A percentile compares a stretch with the other conserved stretches of the same genome.
These are phyloP conservation scores for Coemansia sp. DNA, from an alignment of 192 early-diverging fungal species.

Conservation along the genomic window DNA sequence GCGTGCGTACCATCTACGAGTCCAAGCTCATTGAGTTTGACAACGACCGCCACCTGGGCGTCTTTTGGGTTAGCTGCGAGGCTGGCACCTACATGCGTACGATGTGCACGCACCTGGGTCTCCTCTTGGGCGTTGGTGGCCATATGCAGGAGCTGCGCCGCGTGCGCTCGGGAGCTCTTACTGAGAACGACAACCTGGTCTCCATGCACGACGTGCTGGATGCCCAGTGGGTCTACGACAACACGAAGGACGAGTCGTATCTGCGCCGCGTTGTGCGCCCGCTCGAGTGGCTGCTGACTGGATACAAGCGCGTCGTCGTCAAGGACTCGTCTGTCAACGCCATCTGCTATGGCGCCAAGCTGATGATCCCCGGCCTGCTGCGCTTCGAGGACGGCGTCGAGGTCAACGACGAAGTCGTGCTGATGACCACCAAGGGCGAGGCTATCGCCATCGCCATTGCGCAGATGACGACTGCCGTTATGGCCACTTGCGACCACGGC, in stretches of 20 bases:
- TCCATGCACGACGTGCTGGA: slow-evolving; percentile 99
- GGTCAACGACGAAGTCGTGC: slow-evolving; percentile 94
- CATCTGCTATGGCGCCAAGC: slow-evolving; percentile 99
- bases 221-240: slow-evolving; percentile 98
- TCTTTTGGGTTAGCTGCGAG: slow-evolving; percentile 99
- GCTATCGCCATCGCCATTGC: slow-evolving; percentile 98
- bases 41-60: slow-evolving; percentile 93
- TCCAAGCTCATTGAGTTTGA: slow-evolving; percentile 96
- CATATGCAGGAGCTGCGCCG: slow-evolving; percentile 99
- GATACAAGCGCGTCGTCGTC: slow-evolving; percentile 97
- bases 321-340: slow-evolving; percentile 99
- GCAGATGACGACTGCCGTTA: slow-evolving; percentile 96
- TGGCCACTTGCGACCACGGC: slow-evolving; percentile 96
- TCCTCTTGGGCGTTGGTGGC: slow-evolving; percentile 93
- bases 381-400: slow-evolving; percentile 96
- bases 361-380: slow-evolving; percentile 98
- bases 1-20: slow-evolving; percentile 98
- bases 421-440: slow-evolving; percentile 99
- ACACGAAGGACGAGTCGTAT: slow-evolving; percentile 97
- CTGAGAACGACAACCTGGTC: slow-evolving; percentile 93
- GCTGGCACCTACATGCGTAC: slow-evolving; percentile 99
- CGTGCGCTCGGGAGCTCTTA: slow-evolving; percentile 89
- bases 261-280: slow-evolving; percentile 92
- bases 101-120: slow-evolving; percentile 97
- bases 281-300: slow-evolving; percentile 89